Evolutionary conservation across 352 stramenopile species (phyloP).

Genomic region (Phytopythium kandeliae): DNA sequence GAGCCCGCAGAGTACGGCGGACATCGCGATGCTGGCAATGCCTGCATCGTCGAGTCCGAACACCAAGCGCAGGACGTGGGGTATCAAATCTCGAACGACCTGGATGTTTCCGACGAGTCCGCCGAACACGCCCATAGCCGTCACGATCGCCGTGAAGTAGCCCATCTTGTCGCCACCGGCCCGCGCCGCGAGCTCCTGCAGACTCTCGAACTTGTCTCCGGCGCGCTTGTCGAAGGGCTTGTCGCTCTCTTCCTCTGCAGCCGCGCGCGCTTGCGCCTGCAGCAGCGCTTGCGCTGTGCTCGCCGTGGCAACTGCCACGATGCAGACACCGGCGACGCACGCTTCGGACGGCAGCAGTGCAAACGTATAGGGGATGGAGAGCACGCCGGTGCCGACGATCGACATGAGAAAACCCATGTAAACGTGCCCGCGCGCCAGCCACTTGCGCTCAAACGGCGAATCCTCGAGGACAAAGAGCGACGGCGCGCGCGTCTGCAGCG

Average conservation of each 20-base stretch:
- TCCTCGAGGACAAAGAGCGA: constrained; percentile 2
- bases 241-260: constrained; percentile 35
- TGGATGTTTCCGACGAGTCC: constrained; percentile 60
- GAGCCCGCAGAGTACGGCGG: constrained; percentile 31
- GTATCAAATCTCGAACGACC: constrained; percentile 53
- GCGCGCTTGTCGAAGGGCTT: constrained; percentile 49
- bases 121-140: constrained; percentile 49
- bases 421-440: constrained; percentile 24
- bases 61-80: constrained; percentile 41
- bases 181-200: constrained; percentile 18
- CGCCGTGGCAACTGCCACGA: constrained; percentile 39
- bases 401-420: constrained; percentile 75
- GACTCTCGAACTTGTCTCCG: constrained; percentile 28
- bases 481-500: neutral
- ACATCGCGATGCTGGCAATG: constrained; percentile 11
- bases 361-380: constrained; percentile 70
- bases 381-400: constrained; percentile 64
- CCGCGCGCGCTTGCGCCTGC: constrained; percentile 39
- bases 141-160: constrained; percentile 49
- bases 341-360: constrained; percentile 31
- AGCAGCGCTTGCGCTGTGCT: constrained; percentile 49
- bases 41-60: constrained; percentile 7
- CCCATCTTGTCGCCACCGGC: constrained; percentile 25
- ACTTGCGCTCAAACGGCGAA: neutral
- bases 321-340: constrained; percentile 28